These are phyloP conservation scores for Pichia sp. DNA, from an alignment of 1,139 yeast species.

Conservation along the genomic window DNA sequence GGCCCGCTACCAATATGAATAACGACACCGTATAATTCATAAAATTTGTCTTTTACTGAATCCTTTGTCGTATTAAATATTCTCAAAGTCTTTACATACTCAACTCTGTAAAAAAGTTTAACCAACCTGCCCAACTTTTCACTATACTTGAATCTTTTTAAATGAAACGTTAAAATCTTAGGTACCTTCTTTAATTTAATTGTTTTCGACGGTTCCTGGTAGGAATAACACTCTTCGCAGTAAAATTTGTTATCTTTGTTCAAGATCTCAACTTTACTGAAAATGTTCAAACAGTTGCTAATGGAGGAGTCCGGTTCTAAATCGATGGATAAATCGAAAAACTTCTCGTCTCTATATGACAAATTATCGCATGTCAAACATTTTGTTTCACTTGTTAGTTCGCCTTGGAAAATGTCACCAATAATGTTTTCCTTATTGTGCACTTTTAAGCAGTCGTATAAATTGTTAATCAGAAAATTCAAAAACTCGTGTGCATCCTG, in stretches of 20 bases:
- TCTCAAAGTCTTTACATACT: slow-evolving; percentile 67
- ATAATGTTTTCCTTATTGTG: slow-evolving; percentile 29
- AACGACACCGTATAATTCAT: slow-evolving; percentile 78
- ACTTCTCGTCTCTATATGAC: slow-evolving; percentile 77
- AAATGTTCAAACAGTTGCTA: slow-evolving; percentile 67
- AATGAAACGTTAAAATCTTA: slow-evolving; percentile 68
- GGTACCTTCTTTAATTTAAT: slow-evolving; percentile 78
- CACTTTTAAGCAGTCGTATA: slow-evolving; percentile 44
- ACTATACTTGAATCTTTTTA: slow-evolving; percentile 86
- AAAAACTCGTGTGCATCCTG: slow-evolving; percentile 98
- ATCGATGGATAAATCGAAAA: slow-evolving; percentile 81
- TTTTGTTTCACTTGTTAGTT: slow-evolving; percentile 77
- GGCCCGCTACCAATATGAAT: slow-evolving; percentile 98
- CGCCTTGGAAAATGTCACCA: slow-evolving; percentile 74
- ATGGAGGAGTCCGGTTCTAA: slow-evolving; percentile 70
- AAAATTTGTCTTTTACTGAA: slow-evolving; percentile 40
- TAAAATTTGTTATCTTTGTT: slow-evolving; percentile 86
- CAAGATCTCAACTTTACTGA: slow-evolving; percentile 78
- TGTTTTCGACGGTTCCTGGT: slow-evolving; percentile 94
- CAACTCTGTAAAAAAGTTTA: slow-evolving; percentile 77
- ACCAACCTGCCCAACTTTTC: slow-evolving; percentile 77
- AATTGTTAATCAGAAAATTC: slow-evolving; percentile 75
- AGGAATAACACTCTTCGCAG: slow-evolving; percentile 83
- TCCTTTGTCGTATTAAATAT: slow-evolving; percentile 70
- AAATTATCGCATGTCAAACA: slow-evolving; percentile 88